Percentiles rank a stretch among this genome's conserved stretches.
Conservation (phyloP, 78 protist species). For the Blattamonas nauphoetae region DNA sequence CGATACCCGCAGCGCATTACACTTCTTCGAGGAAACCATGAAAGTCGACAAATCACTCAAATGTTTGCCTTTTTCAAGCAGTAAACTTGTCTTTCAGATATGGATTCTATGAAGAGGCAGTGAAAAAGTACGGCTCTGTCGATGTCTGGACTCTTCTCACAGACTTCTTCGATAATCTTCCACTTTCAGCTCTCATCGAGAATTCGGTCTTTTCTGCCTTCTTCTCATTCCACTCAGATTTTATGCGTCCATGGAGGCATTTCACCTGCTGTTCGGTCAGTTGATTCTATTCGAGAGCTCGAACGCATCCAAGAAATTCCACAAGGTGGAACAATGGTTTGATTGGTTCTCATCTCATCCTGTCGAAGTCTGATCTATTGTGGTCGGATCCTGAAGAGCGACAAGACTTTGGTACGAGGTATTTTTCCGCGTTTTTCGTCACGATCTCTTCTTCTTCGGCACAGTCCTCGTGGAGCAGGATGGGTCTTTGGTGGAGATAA, state of each 20-base stretch:
- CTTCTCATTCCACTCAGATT: slow-evolving; percentile 38
- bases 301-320: slow-evolving; percentile 80
- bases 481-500: too few species aligned
- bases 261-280: slow-evolving; percentile 68
- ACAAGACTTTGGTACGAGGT: background rate
- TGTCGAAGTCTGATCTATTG: slow-evolving; percentile 77
- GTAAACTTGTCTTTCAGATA: too few species aligned
- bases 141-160: slow-evolving; percentile 82
- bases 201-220: slow-evolving; percentile 26
- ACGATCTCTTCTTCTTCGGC: too few species aligned
- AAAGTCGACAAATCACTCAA: slow-evolving; percentile 25
- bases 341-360: too few species aligned
- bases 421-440: too few species aligned
- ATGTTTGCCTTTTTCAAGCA: slow-evolving; percentile 14
- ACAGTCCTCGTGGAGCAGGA: too few species aligned
- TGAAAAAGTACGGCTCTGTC: slow-evolving; percentile 77
- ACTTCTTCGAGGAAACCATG: slow-evolving; percentile 39
- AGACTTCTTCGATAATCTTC: slow-evolving; percentile 73
- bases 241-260: slow-evolving; percentile 93
- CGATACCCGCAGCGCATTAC: background rate
- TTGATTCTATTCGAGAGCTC: slow-evolving; percentile 61
- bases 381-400: slow-evolving; percentile 84
- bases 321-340: slow-evolving; percentile 59
- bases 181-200: slow-evolving; percentile 73
- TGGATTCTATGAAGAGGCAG: slow-evolving; percentile 89